Evolutionary conservation across 495 filamentous ascomycete species (phyloP).

Genomic region (Monascus purpureus): DNA sequence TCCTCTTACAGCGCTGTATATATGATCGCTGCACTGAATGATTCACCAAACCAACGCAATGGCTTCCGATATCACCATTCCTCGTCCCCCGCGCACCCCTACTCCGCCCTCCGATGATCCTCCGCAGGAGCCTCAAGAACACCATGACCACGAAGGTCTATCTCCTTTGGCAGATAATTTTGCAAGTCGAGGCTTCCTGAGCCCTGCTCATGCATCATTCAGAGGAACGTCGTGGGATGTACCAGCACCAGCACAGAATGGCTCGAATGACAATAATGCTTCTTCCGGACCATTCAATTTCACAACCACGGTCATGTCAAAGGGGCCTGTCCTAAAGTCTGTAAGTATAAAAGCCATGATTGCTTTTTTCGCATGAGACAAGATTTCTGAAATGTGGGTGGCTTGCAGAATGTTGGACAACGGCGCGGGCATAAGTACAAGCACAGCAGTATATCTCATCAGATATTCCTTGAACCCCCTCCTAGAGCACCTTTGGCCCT

Average conservation of each 20-base stretch:
- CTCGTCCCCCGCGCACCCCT: conserved; percentile 51
- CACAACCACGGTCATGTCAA: conserved; percentile 65
- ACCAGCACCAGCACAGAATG: conserved; percentile 25
- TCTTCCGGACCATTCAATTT: conserved; percentile 74
- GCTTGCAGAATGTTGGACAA: conserved; percentile 61
- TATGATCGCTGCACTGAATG: too few species aligned
- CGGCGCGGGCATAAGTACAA: conserved; percentile 95
- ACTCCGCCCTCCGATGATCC: conserved; percentile 51
- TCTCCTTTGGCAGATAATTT: conserved; percentile 39
- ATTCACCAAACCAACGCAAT: conserved; percentile 16
- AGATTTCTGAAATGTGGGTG: conserved; percentile 2
- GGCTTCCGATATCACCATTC: conserved; percentile 48
- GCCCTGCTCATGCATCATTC: conserved; percentile 27
- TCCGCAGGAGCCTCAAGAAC: conserved; percentile 3
- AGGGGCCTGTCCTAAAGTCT: conserved; percentile 63
- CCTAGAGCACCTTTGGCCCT: conserved; percentile 75
- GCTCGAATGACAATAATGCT: conserved; percentile 25
- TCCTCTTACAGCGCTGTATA: too few species aligned
- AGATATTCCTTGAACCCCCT: conserved; percentile 93
- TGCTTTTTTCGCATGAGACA: conserved; percentile 1
- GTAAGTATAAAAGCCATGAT: too few species aligned
- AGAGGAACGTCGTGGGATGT: conserved; percentile 23
- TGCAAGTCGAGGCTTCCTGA: conserved; percentile 19
- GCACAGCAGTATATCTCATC: conserved; percentile 89
- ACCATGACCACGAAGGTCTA: conserved; percentile 45